phyloP scores from a whole-genome alignment of 2,329 filamentous ascomycete genomes.

The Cordyceps fumosorosea region DNA sequence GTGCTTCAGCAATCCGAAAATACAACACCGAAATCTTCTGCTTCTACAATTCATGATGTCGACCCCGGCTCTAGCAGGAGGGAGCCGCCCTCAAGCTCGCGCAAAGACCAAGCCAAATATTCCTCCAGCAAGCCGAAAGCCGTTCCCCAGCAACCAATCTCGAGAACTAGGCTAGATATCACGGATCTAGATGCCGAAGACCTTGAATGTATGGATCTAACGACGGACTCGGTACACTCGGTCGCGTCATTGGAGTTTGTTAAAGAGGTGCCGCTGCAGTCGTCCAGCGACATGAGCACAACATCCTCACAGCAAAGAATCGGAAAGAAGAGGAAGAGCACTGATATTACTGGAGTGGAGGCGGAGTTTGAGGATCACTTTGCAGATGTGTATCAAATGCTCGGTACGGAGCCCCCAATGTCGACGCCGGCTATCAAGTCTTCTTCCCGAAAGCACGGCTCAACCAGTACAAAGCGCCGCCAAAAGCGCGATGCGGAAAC shows the following conservation, averaged over 20 bases:
- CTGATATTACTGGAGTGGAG: constrained; percentile 35
- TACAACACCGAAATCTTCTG: constrained; percentile 29
- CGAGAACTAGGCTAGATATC: constrained; percentile 25
- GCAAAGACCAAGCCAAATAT: constrained; percentile 18
- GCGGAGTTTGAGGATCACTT: constrained; percentile 39
- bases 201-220: constrained; percentile 35
- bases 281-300: not conserved
- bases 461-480: constrained; percentile 1
- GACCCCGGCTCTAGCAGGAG: not conserved
- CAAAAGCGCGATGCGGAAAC: constrained; percentile 7
- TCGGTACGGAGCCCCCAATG: constrained; percentile 33
- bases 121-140: constrained; percentile 22
- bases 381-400: constrained; percentile 46
- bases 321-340: constrained; percentile 47
- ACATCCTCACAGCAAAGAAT: constrained; percentile 21
- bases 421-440: constrained; percentile 26
- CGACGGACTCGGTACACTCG: constrained; percentile 28
- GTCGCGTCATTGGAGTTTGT: constrained; percentile 30
- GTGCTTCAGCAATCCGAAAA: constrained; percentile 36
- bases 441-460: not conserved
- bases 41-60: not conserved
- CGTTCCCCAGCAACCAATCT: constrained; percentile 13
- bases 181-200: constrained; percentile 30
- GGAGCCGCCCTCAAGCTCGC: constrained; percentile 4
- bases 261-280: constrained; percentile 28